phyloP scores from a whole-genome alignment of 2,329 filamentous ascomycete genomes.

The Polytolypa hystricis region DNA sequence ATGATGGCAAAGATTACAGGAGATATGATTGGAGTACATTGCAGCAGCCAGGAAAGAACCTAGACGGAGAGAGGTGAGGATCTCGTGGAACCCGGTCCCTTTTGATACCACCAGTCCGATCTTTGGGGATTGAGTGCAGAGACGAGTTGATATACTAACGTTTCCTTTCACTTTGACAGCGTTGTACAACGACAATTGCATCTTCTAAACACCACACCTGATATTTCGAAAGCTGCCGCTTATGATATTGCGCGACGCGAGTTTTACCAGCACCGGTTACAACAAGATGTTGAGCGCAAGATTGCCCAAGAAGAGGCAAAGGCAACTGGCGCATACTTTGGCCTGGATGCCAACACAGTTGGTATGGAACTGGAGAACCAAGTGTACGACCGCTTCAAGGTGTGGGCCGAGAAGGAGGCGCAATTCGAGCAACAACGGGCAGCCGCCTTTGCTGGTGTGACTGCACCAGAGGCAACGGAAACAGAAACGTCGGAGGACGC shows the following conservation, averaged over 20 bases:
- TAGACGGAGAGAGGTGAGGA: slow-evolving; percentile 73
- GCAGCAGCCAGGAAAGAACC: slow-evolving; percentile 59
- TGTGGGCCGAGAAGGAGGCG: slow-evolving; percentile 54
- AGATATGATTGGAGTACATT: slow-evolving; percentile 69
- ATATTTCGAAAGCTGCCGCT: slow-evolving; percentile 53
- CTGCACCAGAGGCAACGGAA: slow-evolving; percentile 5
- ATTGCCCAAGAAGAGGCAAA: slow-evolving; percentile 81
- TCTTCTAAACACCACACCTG: slow-evolving; percentile 56
- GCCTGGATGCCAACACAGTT: slow-evolving; percentile 61
- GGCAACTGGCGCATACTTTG: slow-evolving; percentile 79
- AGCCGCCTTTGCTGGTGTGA: slow-evolving; percentile 30
- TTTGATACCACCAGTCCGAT: not conserved
- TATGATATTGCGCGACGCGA: slow-evolving; percentile 84
- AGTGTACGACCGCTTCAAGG: slow-evolving; percentile 74
- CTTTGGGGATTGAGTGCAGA: too few species aligned
- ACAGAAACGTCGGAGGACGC: slow-evolving; percentile 6
- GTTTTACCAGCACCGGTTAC: slow-evolving; percentile 75
- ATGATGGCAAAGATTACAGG: slow-evolving; percentile 70
- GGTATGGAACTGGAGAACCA: slow-evolving; percentile 73
- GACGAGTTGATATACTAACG: not conserved
- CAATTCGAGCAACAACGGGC: slow-evolving; percentile 37
- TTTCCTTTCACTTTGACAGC: slow-evolving; percentile 36
- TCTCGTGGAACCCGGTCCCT: not conserved
- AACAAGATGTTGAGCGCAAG: slow-evolving; percentile 69
- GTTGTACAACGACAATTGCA: slow-evolving; percentile 87